Evolutionary conservation across 768 basidiomycete genomes (phyloP).

Genomic region (Sarcodon aspratus): DNA sequence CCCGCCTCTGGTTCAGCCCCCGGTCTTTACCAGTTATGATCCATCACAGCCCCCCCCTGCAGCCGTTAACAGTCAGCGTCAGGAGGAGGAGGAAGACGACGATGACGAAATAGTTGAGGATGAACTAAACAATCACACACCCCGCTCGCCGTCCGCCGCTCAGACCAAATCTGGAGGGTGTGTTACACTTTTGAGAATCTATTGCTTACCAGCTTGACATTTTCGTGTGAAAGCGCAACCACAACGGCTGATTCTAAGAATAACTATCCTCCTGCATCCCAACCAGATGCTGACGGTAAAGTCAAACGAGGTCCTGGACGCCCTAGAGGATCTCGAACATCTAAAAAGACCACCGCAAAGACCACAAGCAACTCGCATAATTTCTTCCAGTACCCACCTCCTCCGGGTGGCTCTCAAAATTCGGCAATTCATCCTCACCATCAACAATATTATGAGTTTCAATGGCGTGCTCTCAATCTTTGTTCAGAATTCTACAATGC

Average conservation of each 20-base stretch:
- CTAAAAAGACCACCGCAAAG: conserved; percentile 14
- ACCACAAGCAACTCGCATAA: conserved; percentile 13
- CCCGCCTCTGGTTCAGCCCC: conserved; percentile 29
- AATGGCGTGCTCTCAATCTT: conserved; percentile 73
- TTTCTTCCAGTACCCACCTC: conserved; percentile 35
- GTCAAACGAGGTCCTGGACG: conserved; percentile 69
- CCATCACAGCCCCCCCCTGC: conserved; percentile 14
- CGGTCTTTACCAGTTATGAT: conserved; percentile 13
- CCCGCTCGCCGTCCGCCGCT: conserved; percentile 17
- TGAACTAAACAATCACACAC: conserved; percentile 34
- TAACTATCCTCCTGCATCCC: not conserved
- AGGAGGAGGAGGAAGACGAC: conserved; percentile 61
- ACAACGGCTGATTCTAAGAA: conserved; percentile 6
- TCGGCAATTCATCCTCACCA: conserved; percentile 49
- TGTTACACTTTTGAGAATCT: conserved; percentile 5
- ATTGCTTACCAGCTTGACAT: not conserved
- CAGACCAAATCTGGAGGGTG: conserved; percentile 17
- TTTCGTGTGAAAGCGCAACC: conserved; percentile 8
- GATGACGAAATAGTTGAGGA: conserved; percentile 68
- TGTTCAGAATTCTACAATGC: conserved; percentile 83
- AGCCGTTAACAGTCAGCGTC: conserved; percentile 11
- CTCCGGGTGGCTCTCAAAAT: conserved; percentile 21
- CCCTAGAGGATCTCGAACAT: conserved; percentile 69
- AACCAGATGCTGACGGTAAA: conserved; percentile 22
- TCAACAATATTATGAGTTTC: conserved; percentile 77